Base-by-base conservation (phyloP, 257 asterid species). In the Solanum okadae region DNA sequence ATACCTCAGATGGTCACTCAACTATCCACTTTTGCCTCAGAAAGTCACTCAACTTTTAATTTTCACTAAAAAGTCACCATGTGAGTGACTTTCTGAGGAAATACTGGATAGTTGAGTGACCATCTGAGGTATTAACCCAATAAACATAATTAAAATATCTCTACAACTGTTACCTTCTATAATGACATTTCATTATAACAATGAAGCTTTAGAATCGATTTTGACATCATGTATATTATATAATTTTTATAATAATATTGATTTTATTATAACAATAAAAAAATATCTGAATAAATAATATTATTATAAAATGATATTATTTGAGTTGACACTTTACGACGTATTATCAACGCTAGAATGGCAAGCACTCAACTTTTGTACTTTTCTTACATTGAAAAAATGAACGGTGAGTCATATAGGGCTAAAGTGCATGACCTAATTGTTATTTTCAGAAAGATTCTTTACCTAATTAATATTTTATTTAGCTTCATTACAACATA, bases 391-490 rank as follows among this genome's bases (percentile, higher is more conserved):
- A 44, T 81, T 27, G 16, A 27, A 44, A 34, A 81, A 27, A 13
- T 81, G 85, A 44, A 81, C 2, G 67, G 67, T 46, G 68, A 81
- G 67, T 44, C 40, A 81, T 81, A 3, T 40, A 27, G 67, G 65
- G 15, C 5, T 42, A 78, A 78, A 78, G 85, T 25, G 42, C 85
- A 46, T 46, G 68, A 81, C 85, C 85, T 46, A 46, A 81, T 81
- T 79, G 38, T 42, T 44, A 15, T 42, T 79, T 77, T 42, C 13
- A 16, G 63, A 78, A n/a, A 40, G 84, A 78, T 78, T 78, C 37
- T 25, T 42, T 78, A 25, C n/a, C 35, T 13, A 77, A 40, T 78
- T 78, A 78, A n/a, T 78, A 78, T 1, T 38, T 25, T 23, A 38
- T 77, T 77, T 77, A 38, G 59, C 59, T 77, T 9, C 22, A 77